These are phyloP conservation scores for Rubroshorea leprosula DNA, from an alignment of 345 rosid genomes.

Conservation along the genomic window DNA sequence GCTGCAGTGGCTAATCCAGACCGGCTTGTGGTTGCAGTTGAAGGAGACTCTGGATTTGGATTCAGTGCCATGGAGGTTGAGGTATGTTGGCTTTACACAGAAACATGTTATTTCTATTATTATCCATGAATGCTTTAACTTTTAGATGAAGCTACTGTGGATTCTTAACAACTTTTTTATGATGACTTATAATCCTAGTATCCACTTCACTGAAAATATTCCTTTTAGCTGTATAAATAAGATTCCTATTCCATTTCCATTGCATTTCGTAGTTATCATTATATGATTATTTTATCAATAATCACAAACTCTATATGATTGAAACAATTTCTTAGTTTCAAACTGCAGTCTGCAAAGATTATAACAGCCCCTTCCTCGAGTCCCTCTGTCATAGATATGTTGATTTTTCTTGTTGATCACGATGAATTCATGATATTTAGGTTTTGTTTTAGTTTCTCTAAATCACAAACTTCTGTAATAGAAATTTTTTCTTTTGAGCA, in stretches of 20 bases:
- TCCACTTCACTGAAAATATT: neutral
- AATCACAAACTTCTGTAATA: neutral
- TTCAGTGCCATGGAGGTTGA: constrained; percentile 97
- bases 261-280: neutral
- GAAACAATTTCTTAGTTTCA: too few relatives aligned
- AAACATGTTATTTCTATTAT: neutral
- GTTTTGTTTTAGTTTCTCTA: neutral
- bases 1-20: constrained; percentile 93
- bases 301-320: too few relatives aligned
- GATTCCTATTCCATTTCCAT: neutral
- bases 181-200: neutral
- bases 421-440: neutral
- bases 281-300: too few relatives aligned
- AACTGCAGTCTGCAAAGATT: too few relatives aligned
- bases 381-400: too few relatives aligned
- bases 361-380: too few relatives aligned
- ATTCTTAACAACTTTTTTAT: neutral
- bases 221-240: neutral
- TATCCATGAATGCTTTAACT: neutral
- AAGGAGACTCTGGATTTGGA: constrained; percentile 98
- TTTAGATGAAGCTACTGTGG: neutral
- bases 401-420: neutral
- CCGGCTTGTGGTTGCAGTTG: constrained; percentile 89
- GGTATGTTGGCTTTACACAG: constrained; percentile 1
- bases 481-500: neutral